These are phyloP conservation scores for Suillus occidentalis DNA, from an alignment of 768 basidiomycete species.

Conservation along the genomic window DNA sequence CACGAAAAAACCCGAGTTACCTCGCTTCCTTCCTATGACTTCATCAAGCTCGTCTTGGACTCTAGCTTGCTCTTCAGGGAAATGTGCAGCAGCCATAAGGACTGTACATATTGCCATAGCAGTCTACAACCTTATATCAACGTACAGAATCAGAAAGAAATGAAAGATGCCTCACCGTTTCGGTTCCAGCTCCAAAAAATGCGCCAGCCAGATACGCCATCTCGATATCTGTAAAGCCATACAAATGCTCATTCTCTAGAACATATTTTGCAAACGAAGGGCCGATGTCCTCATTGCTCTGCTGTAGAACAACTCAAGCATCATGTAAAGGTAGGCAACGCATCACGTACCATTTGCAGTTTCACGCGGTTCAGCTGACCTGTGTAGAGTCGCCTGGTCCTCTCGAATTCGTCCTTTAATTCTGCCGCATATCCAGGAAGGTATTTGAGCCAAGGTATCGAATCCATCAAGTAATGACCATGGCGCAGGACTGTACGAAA, in stretches of 20 bases:
- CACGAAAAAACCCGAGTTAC: slow-evolving; percentile 1
- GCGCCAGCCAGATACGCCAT: not conserved
- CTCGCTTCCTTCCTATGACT: slow-evolving; percentile 41
- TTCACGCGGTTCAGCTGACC: not conserved
- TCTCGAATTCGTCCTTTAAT: not conserved
- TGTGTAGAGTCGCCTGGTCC: not conserved
- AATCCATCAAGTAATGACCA: not conserved
- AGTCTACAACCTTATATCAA: slow-evolving; percentile 28
- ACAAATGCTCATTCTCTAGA: not conserved
- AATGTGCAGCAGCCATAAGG: slow-evolving; percentile 51
- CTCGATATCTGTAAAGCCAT: not conserved
- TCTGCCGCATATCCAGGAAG: not conserved
- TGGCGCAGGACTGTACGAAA: not conserved
- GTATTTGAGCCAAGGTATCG: not conserved
- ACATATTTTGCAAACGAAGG: not conserved
- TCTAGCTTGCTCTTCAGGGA: slow-evolving; percentile 47
- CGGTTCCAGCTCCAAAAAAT: not conserved
- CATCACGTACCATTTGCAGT: not conserved
- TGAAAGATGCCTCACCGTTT: not conserved
- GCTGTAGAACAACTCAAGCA: not conserved
- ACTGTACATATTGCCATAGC: slow-evolving; percentile 48
- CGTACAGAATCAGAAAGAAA: not conserved
- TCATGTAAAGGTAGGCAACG: not conserved
- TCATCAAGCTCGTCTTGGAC: slow-evolving; percentile 53
- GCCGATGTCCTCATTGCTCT: not conserved